Percentiles rank a stretch among this genome's conserved stretches.
These are phyloP conservation scores for Syncephalastrum sp. DNA, from an alignment of 371 early-diverging fungal species.

Conservation along the genomic window DNA sequence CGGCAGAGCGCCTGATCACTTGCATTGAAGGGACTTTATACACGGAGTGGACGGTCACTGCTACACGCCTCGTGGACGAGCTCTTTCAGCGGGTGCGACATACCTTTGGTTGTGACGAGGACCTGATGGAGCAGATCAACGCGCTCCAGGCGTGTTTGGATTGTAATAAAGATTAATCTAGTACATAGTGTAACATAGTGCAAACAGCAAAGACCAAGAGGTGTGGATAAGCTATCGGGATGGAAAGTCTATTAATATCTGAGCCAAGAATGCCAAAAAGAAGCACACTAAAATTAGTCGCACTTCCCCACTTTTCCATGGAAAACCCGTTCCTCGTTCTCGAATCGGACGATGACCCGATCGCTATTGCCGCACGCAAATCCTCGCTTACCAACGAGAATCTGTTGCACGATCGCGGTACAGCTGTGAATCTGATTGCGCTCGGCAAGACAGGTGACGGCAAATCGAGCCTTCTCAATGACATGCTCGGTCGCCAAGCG, in stretches of 20 bases:
- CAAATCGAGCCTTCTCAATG: constrained; percentile 46
- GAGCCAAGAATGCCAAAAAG: background rate
- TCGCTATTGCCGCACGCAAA: constrained; percentile 27
- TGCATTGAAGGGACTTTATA: constrained; percentile 13
- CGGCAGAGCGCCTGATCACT: constrained; percentile 25
- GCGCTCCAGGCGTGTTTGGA: background rate
- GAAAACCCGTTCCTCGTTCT: constrained; percentile 22
- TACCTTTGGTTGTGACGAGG: constrained; percentile 39
- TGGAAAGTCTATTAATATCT: constrained; percentile 1
- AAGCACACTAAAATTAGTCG: background rate
- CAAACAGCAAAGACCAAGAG: background rate
- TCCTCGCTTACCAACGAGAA: background rate
- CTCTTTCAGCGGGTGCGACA: constrained; percentile 22
- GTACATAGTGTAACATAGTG: background rate
- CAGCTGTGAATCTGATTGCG: constrained; percentile 24
- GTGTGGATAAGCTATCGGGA: background rate
- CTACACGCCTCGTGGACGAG: constrained; percentile 23
- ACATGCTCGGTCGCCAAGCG: constrained; percentile 30
- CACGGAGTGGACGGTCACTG: constrained; percentile 21
- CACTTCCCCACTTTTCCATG: background rate
- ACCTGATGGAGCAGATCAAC: constrained; percentile 15
- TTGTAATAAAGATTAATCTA: constrained; percentile 3
- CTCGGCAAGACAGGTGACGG: constrained; percentile 51
- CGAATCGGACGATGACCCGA: constrained; percentile 34
- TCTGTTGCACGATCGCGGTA: constrained; percentile 8